These are phyloP conservation scores for Hyphopichia wangnamkhiaoensis DNA, from an alignment of 1,139 yeast species.

Conservation along the genomic window DNA sequence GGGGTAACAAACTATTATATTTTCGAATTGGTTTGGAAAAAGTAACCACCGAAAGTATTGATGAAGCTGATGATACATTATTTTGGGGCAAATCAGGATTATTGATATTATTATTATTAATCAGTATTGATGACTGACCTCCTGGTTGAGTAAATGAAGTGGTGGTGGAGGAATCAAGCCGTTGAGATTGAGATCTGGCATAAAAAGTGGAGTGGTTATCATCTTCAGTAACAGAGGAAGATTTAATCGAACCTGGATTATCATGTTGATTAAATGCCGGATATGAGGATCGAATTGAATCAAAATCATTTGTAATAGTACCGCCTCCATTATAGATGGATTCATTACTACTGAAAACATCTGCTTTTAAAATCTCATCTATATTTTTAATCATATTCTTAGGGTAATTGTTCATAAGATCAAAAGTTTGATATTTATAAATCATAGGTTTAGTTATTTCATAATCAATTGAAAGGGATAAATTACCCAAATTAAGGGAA, in stretches of 20 bases:
- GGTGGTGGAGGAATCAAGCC: neutral
- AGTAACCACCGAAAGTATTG: slow-evolving; percentile 31
- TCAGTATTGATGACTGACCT: too few relatives aligned
- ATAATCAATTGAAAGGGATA: slow-evolving; percentile 62
- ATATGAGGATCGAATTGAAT: neutral
- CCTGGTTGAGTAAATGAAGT: neutral
- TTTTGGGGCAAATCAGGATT: slow-evolving; percentile 9
- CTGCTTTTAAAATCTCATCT: slow-evolving; percentile 12
- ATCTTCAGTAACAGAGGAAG: neutral
- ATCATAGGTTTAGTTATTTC: slow-evolving; percentile 37
- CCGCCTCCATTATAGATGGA: slow-evolving; percentile 3
- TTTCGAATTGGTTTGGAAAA: slow-evolving; percentile 31
- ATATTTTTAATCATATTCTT: slow-evolving; percentile 26
- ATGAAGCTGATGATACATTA: slow-evolving; percentile 28
- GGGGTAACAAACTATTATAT: slow-evolving; percentile 41
- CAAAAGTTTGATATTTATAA: slow-evolving; percentile 41
- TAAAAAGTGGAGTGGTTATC: too few relatives aligned
- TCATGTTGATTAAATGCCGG: neutral
- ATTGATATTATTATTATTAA: neutral
- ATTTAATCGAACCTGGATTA: neutral
- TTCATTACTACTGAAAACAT: neutral
- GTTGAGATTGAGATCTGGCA: too few relatives aligned
- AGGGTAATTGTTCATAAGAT: slow-evolving; percentile 40
- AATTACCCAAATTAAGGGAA: slow-evolving; percentile 51
- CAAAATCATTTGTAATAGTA: neutral